Conservation (phyloP, 1,139 yeast species). For the Diutina mesorugosa region DNA sequence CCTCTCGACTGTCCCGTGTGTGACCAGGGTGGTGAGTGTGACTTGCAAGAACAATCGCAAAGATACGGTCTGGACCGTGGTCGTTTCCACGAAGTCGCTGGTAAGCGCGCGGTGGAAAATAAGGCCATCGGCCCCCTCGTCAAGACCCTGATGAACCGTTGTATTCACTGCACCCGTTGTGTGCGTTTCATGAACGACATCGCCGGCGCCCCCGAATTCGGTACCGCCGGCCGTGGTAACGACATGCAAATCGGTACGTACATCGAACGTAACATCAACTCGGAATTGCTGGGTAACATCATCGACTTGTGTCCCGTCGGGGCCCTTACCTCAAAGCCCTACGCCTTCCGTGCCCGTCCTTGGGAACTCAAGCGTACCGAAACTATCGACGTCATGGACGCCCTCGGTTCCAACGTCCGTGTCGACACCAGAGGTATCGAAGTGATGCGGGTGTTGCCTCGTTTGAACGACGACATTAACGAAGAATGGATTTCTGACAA, state of each 20-base stretch:
- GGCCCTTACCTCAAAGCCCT: slow-evolving; percentile 82
- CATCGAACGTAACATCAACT: slow-evolving; percentile 71
- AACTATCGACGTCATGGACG: slow-evolving; percentile 78
- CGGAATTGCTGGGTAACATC: slow-evolving; percentile 81
- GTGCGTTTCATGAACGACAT: slow-evolving; percentile 83
- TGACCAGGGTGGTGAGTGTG: slow-evolving; percentile 95
- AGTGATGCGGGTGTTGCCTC: slow-evolving; percentile 80
- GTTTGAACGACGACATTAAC: slow-evolving; percentile 76
- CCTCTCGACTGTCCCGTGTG: slow-evolving; percentile 90
- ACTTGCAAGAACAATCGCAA: slow-evolving; percentile 76
- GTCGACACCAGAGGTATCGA: slow-evolving; percentile 83
- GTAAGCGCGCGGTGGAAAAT: slow-evolving; percentile 85
- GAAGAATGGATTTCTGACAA: slow-evolving; percentile 92
- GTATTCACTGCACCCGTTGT: slow-evolving; percentile 90
- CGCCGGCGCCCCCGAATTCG: slow-evolving; percentile 89
- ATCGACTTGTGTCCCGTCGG: slow-evolving; percentile 90
- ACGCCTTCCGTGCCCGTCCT: slow-evolving; percentile 84
- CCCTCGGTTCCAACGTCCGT: slow-evolving; percentile 69
- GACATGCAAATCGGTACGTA: slow-evolving; percentile 89
- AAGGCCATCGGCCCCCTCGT: slow-evolving; percentile 85
- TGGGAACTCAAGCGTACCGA: slow-evolving; percentile 92
- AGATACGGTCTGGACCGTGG: slow-evolving; percentile 84
- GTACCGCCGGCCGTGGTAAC: slow-evolving; percentile 83
- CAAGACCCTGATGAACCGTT: slow-evolving; percentile 86
- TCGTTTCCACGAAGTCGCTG: slow-evolving; percentile 67